Conservation (phyloP, 2,329 filamentous ascomycete genomes). For the Huntiella omanensis region DNA sequence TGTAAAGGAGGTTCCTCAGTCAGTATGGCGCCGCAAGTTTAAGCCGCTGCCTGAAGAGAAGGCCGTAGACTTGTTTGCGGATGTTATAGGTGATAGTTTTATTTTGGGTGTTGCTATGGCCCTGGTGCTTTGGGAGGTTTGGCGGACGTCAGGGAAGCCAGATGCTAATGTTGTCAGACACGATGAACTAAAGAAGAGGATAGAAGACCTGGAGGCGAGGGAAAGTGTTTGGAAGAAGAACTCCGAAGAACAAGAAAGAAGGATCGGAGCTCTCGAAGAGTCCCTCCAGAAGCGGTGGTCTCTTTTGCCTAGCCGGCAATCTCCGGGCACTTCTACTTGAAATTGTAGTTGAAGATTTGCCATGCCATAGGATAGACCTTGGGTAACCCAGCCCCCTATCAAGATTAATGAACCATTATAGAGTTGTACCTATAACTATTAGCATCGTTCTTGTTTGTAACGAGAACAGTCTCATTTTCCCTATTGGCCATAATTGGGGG, state of each 20-base stretch:
- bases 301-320: constrained; percentile 21
- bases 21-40: constrained; percentile 44
- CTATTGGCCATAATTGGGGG: too few species aligned
- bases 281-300: constrained; percentile 32
- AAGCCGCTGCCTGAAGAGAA: constrained; percentile 43
- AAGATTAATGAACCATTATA: too few species aligned
- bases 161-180: constrained; percentile 36
- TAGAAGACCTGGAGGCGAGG: constrained; percentile 30
- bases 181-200: constrained; percentile 26
- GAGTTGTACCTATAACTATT: too few species aligned
- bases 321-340: too few species aligned
- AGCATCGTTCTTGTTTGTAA: too few species aligned
- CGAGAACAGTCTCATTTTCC: too few species aligned
- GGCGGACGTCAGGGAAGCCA: constrained; percentile 39
- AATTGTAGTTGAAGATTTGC: too few species aligned
- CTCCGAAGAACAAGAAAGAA: constrained; percentile 26
- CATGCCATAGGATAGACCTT: too few species aligned
- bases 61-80: constrained; percentile 47
- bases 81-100: constrained; percentile 44
- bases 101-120: constrained; percentile 39
- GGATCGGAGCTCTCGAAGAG: constrained; percentile 35
- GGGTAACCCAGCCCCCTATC: too few species aligned
- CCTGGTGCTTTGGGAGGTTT: constrained; percentile 43
- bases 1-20: constrained; percentile 16
- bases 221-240: constrained; percentile 29